Evolutionary conservation across 345 rosid species (phyloP).

Genomic region (Populus nigra): DNA sequence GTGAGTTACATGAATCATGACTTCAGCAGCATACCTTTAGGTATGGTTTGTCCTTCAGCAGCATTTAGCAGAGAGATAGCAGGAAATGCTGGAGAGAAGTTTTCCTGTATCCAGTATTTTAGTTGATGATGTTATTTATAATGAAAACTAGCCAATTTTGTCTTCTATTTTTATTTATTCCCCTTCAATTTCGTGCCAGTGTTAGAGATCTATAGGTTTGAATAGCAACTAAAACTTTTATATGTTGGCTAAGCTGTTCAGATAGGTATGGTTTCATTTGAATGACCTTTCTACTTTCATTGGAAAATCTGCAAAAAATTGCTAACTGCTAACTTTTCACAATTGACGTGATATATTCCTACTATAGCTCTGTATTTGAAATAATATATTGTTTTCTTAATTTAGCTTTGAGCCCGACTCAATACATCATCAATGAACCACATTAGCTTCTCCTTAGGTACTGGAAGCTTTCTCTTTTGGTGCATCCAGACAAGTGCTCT

Average conservation of each 20-base stretch:
- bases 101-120: not conserved
- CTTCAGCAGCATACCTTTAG: not conserved
- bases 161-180: not conserved
- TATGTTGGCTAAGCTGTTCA: not conserved
- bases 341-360: not conserved
- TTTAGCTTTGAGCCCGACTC: not conserved
- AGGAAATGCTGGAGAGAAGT: not conserved
- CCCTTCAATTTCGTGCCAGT: not conserved
- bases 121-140: not conserved
- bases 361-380: not conserved
- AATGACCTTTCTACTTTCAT: not conserved
- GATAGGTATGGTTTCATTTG: not conserved
- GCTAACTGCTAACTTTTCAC: not conserved
- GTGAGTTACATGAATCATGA: not conserved
- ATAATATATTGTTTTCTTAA: not conserved
- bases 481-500: slow-evolving; percentile 93
- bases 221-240: not conserved
- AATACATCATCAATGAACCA: not conserved
- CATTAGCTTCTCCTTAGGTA: slow-evolving; percentile 43
- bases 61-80: not conserved
- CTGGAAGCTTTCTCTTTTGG: slow-evolving; percentile 92
- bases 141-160: not conserved
- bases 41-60: not conserved
- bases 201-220: not conserved
- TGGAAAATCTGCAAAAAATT: not conserved